Conservation (phyloP, 805 yeast species). For the Jamesozyma jinghongensis region DNA sequence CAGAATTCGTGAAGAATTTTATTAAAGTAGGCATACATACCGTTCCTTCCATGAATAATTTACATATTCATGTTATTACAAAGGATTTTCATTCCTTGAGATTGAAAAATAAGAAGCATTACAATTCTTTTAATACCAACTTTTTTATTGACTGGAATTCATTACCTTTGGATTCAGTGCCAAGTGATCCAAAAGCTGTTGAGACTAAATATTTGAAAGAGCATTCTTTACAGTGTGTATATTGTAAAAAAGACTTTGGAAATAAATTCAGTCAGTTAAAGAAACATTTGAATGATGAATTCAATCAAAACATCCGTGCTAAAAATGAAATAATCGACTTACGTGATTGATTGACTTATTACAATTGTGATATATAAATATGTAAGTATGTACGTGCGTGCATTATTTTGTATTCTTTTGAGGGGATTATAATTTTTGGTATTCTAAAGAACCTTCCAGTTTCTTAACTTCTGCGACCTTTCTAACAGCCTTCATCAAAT, state of each 20-base stretch:
- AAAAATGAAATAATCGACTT: slow-evolving; percentile 20
- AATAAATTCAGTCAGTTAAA: slow-evolving; percentile 38
- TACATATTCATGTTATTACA: slow-evolving; percentile 68
- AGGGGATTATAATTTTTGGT: slow-evolving; percentile 65
- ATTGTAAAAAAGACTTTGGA: slow-evolving; percentile 35
- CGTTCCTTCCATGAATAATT: slow-evolving; percentile 57
- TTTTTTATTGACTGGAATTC: slow-evolving; percentile 53
- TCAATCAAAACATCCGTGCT: slow-evolving; percentile 7
- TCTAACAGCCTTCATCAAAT: slow-evolving; percentile 95
- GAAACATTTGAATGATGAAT: slow-evolving; percentile 34
- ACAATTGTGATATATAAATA: background rate
- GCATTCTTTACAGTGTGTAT: slow-evolving; percentile 34
- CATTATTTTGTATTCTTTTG: background rate
- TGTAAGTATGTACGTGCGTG: slow-evolving; percentile 1
- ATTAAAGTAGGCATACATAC: slow-evolving; percentile 59
- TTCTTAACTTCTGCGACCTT: slow-evolving; percentile 96
- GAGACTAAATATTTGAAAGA: slow-evolving; percentile 26
- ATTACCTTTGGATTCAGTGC: slow-evolving; percentile 32
- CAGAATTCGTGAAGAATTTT: slow-evolving; percentile 14
- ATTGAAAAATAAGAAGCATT: slow-evolving; percentile 57
- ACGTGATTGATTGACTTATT: slow-evolving; percentile 24
- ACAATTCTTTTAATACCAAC: slow-evolving; percentile 56
- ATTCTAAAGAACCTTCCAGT: slow-evolving; percentile 90
- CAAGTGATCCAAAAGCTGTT: slow-evolving; percentile 32
- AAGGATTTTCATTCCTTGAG: slow-evolving; percentile 47